Evolutionary conservation across 2,329 filamentous ascomycete genomes (phyloP).

Genomic region (Teratosphaeria gauchensis): DNA sequence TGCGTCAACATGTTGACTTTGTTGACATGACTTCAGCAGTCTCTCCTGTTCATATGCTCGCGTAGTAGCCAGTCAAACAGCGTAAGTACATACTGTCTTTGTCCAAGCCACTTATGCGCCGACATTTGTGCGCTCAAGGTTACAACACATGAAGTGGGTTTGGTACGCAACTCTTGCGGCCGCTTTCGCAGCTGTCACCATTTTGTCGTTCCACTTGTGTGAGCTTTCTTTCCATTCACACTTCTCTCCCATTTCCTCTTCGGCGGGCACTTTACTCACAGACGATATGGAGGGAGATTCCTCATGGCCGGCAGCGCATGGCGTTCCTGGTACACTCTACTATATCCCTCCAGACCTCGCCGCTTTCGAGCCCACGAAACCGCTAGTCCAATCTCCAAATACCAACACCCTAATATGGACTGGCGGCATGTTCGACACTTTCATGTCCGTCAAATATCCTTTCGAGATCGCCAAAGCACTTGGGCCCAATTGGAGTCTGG

Average conservation of each 20-base stretch:
- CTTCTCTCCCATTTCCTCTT: background rate
- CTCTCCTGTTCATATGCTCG: background rate
- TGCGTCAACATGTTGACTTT: background rate
- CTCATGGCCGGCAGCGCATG: constrained; percentile 1
- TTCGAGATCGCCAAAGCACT: constrained; percentile 40
- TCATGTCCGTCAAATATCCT: constrained; percentile 55
- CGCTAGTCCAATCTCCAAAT: constrained; percentile 16
- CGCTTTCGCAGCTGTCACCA: background rate
- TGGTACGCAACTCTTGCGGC: background rate
- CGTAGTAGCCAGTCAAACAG: background rate
- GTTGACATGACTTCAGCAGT: background rate
- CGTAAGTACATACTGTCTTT: background rate
- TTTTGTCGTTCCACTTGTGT: background rate
- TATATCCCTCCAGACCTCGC: constrained; percentile 31
- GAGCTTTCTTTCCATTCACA: background rate
- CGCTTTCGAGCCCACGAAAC: constrained; percentile 36
- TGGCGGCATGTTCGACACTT: constrained; percentile 60
- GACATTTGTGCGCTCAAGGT: background rate
- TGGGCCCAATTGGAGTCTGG: constrained; percentile 41
- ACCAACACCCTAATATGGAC: constrained; percentile 58
- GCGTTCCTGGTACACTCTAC: constrained; percentile 31
- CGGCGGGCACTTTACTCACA: background rate
- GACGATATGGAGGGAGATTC: background rate
- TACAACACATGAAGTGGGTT: background rate
- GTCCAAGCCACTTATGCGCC: background rate